Conservation (phyloP, 2,329 filamentous ascomycete species). For the Paecilomyces niveus region DNA sequence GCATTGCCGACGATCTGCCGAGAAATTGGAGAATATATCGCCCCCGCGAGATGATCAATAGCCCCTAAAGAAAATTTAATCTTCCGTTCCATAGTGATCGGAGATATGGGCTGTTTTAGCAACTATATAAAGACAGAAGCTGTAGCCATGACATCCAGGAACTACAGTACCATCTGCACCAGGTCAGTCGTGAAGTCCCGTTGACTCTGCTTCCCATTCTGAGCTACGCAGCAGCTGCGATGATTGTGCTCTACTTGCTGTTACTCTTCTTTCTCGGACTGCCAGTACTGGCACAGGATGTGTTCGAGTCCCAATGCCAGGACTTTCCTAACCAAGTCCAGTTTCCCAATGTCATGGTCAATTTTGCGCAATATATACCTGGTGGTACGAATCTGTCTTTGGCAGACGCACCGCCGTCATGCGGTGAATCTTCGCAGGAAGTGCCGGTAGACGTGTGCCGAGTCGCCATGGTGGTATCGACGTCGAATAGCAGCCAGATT, state of each 20-base stretch:
- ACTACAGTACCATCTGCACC: no score
- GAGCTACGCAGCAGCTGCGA: no score
- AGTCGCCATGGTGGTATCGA: slow-evolving; percentile 35
- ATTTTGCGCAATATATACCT: slow-evolving; percentile 1
- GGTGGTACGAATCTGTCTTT: slow-evolving; percentile 1
- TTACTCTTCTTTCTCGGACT: background rate
- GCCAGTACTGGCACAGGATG: background rate
- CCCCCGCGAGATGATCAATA: no score
- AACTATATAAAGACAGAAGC: no score
- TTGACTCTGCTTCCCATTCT: no score
- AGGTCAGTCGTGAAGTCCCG: no score
- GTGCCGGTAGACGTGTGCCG: slow-evolving; percentile 26
- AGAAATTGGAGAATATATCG: no score
- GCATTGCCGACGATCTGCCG: no score
- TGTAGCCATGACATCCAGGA: no score
- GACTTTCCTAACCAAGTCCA: background rate
- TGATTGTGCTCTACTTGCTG: background rate
- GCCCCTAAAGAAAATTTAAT: no score
- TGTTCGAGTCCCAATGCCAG: background rate
- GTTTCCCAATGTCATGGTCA: background rate
- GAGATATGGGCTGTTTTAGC: no score
- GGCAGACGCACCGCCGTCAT: background rate
- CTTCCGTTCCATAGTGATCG: no score
- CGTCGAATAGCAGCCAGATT: slow-evolving; percentile 39
- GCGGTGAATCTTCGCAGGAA: background rate